phyloP scores from a whole-genome alignment of 305 asterid species.

The Stenogyne calaminthoides region DNA sequence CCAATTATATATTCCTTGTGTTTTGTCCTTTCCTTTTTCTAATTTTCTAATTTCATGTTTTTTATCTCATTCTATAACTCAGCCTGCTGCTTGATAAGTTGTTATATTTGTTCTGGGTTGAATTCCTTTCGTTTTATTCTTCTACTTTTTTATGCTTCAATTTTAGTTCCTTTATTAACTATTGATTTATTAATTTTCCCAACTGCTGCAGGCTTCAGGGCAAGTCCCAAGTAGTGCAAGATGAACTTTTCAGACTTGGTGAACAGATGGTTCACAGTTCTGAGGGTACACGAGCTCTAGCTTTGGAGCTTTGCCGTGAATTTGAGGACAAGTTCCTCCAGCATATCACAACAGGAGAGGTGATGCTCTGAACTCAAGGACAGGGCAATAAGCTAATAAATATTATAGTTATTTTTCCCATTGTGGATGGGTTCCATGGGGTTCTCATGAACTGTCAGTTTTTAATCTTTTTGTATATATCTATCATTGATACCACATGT shows the following conservation, averaged over 20 bases:
- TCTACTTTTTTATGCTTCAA: constrained; percentile 19
- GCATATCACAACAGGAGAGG: constrained; percentile 97
- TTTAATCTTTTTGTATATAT: constrained; percentile 8
- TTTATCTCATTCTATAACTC: constrained; percentile 13
- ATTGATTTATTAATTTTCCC: constrained; percentile 22
- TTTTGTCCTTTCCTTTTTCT: background rate
- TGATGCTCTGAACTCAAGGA: constrained; percentile 37
- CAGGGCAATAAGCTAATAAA: background rate
- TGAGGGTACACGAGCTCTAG: constrained; percentile 95
- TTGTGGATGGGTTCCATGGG: constrained; percentile 11
- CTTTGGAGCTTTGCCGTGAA: constrained; percentile 98
- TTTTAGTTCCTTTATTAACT: constrained; percentile 21
- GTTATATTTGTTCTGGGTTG: constrained; percentile 5
- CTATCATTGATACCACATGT: background rate
- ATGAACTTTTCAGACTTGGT: constrained; percentile 92
- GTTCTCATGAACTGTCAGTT: constrained; percentile 3
- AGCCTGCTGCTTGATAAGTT: background rate
- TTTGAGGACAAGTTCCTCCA: constrained; percentile 99
- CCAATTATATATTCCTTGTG: background rate
- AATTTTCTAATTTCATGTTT: too few relatives aligned
- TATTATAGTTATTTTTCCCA: background rate
- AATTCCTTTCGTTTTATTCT: constrained; percentile 10
- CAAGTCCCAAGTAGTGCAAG: constrained; percentile 91
- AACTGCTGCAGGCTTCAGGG: constrained; percentile 83
- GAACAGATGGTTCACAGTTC: constrained; percentile 90